Evolutionary conservation across 2,329 filamentous ascomycete species (phyloP).

Genomic region (Nectriaceae sp.): DNA sequence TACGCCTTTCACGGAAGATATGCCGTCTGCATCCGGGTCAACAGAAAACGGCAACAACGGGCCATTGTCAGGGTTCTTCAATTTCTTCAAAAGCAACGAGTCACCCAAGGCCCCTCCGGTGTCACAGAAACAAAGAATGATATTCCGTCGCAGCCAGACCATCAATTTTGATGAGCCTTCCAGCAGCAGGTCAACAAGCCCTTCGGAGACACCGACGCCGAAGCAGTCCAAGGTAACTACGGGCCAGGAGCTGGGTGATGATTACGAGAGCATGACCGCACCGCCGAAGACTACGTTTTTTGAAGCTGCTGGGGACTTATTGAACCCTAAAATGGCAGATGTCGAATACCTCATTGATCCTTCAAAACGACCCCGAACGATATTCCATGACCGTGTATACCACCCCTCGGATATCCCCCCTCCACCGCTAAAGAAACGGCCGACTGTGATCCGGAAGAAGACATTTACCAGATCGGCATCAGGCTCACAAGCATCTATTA

Average conservation of each 20-base stretch:
- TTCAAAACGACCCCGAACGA: constrained; percentile 77
- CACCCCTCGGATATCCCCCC: constrained; percentile 90
- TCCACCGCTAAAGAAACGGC: constrained; percentile 65
- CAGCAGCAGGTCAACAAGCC: constrained; percentile 4
- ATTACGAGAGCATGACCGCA: constrained; percentile 55
- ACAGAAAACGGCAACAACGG: constrained; percentile 39
- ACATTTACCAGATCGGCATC: constrained; percentile 27
- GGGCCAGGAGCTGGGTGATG: constrained; percentile 50
- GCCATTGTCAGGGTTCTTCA: constrained; percentile 66
- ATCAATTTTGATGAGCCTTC: constrained; percentile 38
- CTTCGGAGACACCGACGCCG: constrained; percentile 16
- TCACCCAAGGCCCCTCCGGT: constrained; percentile 49
- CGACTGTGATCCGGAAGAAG: constrained; percentile 36
- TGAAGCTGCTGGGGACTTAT: constrained; percentile 88
- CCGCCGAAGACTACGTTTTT: constrained; percentile 93
- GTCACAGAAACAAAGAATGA: constrained; percentile 65
- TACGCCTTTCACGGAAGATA: constrained; percentile 27
- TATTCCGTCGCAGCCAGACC: constrained; percentile 79
- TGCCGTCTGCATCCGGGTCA: constrained; percentile 24
- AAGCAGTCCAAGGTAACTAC: constrained; percentile 45
- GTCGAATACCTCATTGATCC: constrained; percentile 84
- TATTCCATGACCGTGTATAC: constrained; percentile 96
- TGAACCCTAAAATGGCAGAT: constrained; percentile 85
- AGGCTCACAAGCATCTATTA: constrained; percentile 23
- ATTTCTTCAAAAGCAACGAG: constrained; percentile 68